phyloP scores from a whole-genome alignment of 2,329 filamentous ascomycete species.

The Pyrenophora tritici-repentis region DNA sequence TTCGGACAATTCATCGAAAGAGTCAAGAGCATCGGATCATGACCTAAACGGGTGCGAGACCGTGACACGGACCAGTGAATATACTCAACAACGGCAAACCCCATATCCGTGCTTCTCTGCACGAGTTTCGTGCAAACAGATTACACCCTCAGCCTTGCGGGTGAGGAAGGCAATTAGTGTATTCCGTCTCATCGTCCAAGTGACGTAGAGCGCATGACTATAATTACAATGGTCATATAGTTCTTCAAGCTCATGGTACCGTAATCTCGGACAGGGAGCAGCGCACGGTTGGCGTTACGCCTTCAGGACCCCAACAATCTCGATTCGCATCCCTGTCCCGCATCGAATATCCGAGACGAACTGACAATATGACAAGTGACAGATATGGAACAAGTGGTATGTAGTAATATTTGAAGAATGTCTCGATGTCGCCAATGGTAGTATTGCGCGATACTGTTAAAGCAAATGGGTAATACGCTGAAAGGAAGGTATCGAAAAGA shows the following conservation, averaged over 20 bases:
- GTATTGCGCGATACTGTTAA: constrained; percentile 1
- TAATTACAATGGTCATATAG: constrained; percentile 30
- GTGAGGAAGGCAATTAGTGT: constrained; percentile 24
- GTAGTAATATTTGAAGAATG: background rate
- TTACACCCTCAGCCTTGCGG: background rate
- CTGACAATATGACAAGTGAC: constrained; percentile 2
- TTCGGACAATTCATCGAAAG: constrained; percentile 3
- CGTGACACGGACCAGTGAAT: too few relatives aligned
- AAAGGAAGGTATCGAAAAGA: constrained; percentile 6
- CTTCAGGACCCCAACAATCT: constrained; percentile 10
- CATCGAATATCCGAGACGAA: constrained; percentile 9
- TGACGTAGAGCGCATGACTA: constrained; percentile 18
- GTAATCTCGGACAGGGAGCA: constrained; percentile 23
- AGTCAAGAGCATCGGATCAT: constrained; percentile 2
- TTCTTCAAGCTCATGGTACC: constrained; percentile 14
- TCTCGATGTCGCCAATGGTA: background rate
- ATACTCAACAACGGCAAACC: too few relatives aligned
- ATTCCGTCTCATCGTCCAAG: constrained; percentile 18
- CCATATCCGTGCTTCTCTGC: too few relatives aligned
- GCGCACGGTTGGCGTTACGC: constrained; percentile 11
- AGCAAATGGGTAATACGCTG: constrained; percentile 20
- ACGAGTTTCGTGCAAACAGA: background rate
- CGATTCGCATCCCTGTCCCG: constrained; percentile 3
- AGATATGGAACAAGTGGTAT: constrained; percentile 1
- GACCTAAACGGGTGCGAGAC: too few relatives aligned